Percentiles rank a stretch among this genome's conserved stretches.
Evolutionary conservation across 495 filamentous ascomycete species (phyloP).

Genomic region (Xylaria castorea): DNA sequence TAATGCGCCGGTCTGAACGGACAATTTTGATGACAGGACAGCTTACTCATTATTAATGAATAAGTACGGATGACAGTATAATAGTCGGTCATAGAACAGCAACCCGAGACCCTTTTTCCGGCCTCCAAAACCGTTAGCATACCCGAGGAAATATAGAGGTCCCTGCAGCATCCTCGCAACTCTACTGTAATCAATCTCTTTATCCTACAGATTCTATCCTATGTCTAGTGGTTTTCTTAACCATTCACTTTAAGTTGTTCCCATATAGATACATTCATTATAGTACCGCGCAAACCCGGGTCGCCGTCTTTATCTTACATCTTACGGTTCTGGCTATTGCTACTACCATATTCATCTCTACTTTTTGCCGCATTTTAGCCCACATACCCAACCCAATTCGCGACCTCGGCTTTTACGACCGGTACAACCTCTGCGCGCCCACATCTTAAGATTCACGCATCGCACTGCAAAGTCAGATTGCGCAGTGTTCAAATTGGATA

Average conservation of each 20-base stretch:
- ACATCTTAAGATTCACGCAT: no score
- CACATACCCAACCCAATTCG: not conserved
- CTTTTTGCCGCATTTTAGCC: not conserved
- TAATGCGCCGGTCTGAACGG: not conserved
- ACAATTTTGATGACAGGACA: not conserved
- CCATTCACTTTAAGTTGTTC: not conserved
- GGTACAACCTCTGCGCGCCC: not conserved
- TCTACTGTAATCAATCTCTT: not conserved
- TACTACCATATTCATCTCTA: not conserved
- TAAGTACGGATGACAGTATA: not conserved
- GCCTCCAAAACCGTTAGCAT: not conserved
- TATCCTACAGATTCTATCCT: not conserved
- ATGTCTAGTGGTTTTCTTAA: not conserved
- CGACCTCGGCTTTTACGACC: conserved; percentile 2
- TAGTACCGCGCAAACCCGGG: not conserved
- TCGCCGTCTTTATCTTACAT: no score
- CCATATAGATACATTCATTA: not conserved
- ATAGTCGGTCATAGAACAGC: not conserved
- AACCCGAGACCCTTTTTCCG: not conserved
- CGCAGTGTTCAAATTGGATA: not conserved
- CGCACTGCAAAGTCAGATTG: not conserved
- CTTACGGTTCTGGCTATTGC: not conserved
- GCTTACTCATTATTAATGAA: conserved; percentile 11
- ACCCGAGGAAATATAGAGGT: conserved; percentile 13
- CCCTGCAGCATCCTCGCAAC: conserved; percentile 2